Conservation (phyloP, 208 protist genomes). For the Blastocrithidia nonstop region DNA sequence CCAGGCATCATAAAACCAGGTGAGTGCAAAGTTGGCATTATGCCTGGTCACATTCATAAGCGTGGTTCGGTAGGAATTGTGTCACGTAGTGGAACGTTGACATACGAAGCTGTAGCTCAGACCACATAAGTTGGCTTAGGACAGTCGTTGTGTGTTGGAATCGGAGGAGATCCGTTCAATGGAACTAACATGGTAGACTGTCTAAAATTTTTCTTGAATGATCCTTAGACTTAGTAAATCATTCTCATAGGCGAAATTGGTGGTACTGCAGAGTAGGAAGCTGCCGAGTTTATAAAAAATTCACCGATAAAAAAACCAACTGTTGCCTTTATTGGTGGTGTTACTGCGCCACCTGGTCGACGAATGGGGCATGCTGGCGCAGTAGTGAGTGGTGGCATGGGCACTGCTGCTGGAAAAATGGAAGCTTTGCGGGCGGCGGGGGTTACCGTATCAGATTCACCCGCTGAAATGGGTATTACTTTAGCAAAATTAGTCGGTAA, state of each 20-base stretch:
- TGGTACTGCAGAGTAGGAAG: constrained; percentile 96
- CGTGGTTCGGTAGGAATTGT: constrained; percentile 98
- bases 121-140: constrained; percentile 93
- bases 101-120: constrained; percentile 98
- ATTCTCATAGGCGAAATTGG: constrained; percentile 99
- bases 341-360: constrained; percentile 95
- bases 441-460: constrained; percentile 85
- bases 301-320: constrained; percentile 92
- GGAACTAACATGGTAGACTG: constrained; percentile 99
- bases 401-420: constrained; percentile 94
- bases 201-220: constrained; percentile 92
- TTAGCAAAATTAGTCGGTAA: constrained; percentile 76
- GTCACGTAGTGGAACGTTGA: constrained; percentile 98
- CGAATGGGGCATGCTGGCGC: constrained; percentile 97
- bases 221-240: constrained; percentile 96
- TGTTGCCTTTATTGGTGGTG: constrained; percentile 97
- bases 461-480: constrained; percentile 87
- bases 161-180: constrained; percentile 99
- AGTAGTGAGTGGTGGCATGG: constrained; percentile 91
- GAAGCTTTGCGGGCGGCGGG: constrained; percentile 82
- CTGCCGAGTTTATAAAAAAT: constrained; percentile 94
- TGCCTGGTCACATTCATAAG: constrained; percentile 98
- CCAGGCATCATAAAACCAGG: constrained; percentile 96
- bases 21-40: constrained; percentile 99
- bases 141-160: constrained; percentile 95